Base-by-base conservation (phyloP, 2,329 filamentous ascomycete genomes). In the Pseudopyrenochaeta lycopersici region DNA sequence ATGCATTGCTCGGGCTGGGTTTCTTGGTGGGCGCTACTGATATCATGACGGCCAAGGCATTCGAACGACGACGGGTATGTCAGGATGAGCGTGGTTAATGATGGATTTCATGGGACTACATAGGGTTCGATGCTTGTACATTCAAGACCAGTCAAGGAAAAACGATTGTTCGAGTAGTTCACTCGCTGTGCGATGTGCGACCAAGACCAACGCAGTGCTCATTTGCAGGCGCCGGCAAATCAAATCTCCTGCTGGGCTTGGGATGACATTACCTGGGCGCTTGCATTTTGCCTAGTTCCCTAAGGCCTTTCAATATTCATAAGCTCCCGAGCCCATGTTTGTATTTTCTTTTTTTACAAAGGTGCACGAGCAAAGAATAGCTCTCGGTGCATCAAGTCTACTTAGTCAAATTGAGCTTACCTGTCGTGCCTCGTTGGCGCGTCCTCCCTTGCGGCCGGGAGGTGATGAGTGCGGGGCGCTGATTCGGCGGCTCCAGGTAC, bases 401-500 rank as follows among this genome's bases (percentile, higher is more conserved):
- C 18, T 15, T 46, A 30, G 21, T 33, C 27, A 29, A 40, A 46
- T 41, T 35, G 32, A 43, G 11, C 33, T 55, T 40, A 56, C 43
- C 52, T 59, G 57, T 48, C 17, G 57, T 57, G 53, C 48, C 18
- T 35, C 15, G 45, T 62, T 60, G 58, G 60, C 56, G 54, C 56
- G 49, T 52, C 21, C 21, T 36, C 18, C 30, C 38, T 42, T 44
- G 49, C 27, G 32, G 32, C n/a, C 40, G n/a, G 42, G 46, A 38
- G 44, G 40, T 27, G 38, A 38, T n/a, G 41, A 38, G 30, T 40
- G 54, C 58, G 54, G 58, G 63, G 54, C 54, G 56, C 51, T 66
- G 59, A 60, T 68, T 64, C 56, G 66, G 64, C 66, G 61, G 63
- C 64, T 71, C 59, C 40, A 60, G 46, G 57, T 60, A 65, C 68